Conservation (phyloP, 164 flowering plant species). For the Vitis vinifera region ASM3070453v1 NC_081808.1:1079501-1080000, state of each 20-base stretch:
- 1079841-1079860: slow-evolving; percentile 98
- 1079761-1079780: slow-evolving; percentile 99
- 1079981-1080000: slow-evolving; percentile 89
- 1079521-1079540: background rate
- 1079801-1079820: slow-evolving; percentile 99
- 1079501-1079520: no score
- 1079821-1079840: slow-evolving; percentile 99
- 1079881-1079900: slow-evolving; percentile 73
- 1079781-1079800: slow-evolving; percentile 97
- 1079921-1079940: slow-evolving; percentile 2
- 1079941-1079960: no score
- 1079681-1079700: background rate
- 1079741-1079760: slow-evolving; percentile 95
- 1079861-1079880: slow-evolving; percentile 95
- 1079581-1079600: background rate
- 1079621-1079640: no score
- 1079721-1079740: slow-evolving; percentile 67
- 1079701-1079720: background rate
- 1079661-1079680: background rate
- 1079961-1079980: background rate
- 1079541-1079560: background rate
- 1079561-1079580: background rate
- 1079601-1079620: background rate
- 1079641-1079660: background rate
- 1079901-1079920: background rate